Evolutionary conservation across 257 asterid species (phyloP).

Genomic region (Capsicum chinense): DNA sequence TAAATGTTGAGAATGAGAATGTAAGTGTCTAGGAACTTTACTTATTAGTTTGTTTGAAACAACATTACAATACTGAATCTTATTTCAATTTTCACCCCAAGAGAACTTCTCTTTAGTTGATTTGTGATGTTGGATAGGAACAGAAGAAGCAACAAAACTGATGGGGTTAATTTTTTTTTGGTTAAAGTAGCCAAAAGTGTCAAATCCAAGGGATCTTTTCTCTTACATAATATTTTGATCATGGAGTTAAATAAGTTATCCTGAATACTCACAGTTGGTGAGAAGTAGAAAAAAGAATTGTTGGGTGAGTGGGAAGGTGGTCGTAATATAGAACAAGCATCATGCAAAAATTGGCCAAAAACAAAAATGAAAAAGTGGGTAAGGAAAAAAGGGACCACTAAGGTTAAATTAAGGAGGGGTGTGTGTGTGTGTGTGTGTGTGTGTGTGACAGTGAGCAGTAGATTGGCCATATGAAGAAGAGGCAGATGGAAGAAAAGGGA

Average conservation of each 20-base stretch:
- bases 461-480: conserved; percentile 62
- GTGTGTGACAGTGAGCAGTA: conserved; percentile 48
- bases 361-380: neutral
- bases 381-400: conserved; percentile 57
- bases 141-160: conserved; percentile 28
- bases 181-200: conserved; percentile 34
- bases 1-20: neutral
- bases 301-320: conserved; percentile 29
- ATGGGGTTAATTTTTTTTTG: conserved; percentile 25
- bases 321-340: conserved; percentile 8
- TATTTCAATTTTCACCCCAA: neutral
- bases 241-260: conserved; percentile 42
- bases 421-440: neutral
- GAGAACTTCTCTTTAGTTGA: neutral
- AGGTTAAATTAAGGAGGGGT: conserved; percentile 49
- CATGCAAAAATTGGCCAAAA: conserved; percentile 14
- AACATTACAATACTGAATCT: too few relatives aligned
- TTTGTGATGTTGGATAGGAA: conserved; percentile 18
- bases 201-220: conserved; percentile 28
- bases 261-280: conserved; percentile 27
- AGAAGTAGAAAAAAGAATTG: neutral
- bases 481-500: conserved; percentile 71
- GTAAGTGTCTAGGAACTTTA: neutral
- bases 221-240: conserved; percentile 12
- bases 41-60: too few relatives aligned